These are phyloP conservation scores for Circinella minor DNA, from an alignment of 371 early-diverging fungal species.

Conservation along the genomic window DNA sequence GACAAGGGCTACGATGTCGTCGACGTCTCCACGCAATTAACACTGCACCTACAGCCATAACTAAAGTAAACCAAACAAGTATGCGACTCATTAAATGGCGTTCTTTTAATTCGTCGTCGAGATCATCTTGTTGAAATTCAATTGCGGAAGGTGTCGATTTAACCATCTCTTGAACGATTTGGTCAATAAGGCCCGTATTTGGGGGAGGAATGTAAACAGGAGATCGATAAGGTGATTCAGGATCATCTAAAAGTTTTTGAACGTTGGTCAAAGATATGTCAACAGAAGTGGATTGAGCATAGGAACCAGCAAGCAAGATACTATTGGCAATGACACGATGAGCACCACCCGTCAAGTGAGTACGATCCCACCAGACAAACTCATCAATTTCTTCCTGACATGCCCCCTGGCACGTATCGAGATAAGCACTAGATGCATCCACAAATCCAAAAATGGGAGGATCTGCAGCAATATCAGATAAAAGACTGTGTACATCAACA, in stretches of 20 bases:
- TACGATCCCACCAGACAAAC: conserved; percentile 54
- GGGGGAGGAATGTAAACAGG: conserved; percentile 27
- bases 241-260: conserved; percentile 18
- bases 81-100: not conserved
- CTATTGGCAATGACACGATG: conserved; percentile 41
- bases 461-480: conserved; percentile 35
- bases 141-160: not conserved
- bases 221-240: conserved; percentile 29
- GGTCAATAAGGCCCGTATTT: conserved; percentile 31
- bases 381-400: conserved; percentile 27
- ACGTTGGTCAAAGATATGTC: conserved; percentile 13
- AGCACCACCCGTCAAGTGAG: conserved; percentile 47
- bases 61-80: not conserved
- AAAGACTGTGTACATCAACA: conserved; percentile 36
- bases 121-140: not conserved
- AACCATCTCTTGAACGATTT: conserved; percentile 18
- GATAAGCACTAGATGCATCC: conserved; percentile 30
- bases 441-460: conserved; percentile 38
- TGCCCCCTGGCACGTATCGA: conserved; percentile 28
- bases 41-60: not conserved
- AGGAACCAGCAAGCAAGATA: conserved; percentile 41
- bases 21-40: not conserved
- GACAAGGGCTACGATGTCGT: not conserved
- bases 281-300: conserved; percentile 20
- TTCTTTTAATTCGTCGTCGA: not conserved